Evolutionary conservation across 768 basidiomycete species (phyloP), one percentile per base, ranked within the genome.

Genomic region (Hericium alpestre): DNA sequence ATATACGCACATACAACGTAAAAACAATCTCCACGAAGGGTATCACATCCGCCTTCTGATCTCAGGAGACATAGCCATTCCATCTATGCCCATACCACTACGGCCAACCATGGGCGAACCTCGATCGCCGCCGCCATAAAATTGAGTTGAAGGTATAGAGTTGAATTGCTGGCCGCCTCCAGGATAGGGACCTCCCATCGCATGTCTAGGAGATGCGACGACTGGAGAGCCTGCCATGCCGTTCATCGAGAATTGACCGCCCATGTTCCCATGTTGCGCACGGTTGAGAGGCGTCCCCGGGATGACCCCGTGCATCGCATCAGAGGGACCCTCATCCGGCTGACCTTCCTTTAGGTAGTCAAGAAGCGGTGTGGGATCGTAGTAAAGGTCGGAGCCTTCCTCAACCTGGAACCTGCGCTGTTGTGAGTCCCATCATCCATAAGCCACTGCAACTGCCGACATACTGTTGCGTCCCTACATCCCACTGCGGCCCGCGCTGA

Each of bases 401-500:
- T 91, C 89, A 2, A 89, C 83, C n/a, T 82, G 75, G 66, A 89
- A 91, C 62, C 88, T 91, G 58, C 38, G 25, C 32, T 9, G 32
- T 32, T 38, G 32, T 10, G n/a, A 47, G 27, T 22, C 8, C 32
- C 27, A 13, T 37, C 22, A 4, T 50, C 20, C 27, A 47, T 20
- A 12, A 46, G 6, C 27, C 38, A 11, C 20, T 12, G 2, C 10
- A 38, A 22, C 15, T 20, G 5, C 25, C 23, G 51, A 77, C 86
- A 63, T 63, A 91, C 90, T 87, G 84, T 67, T 92, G 89, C 13
- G 90, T 90, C 16, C 87, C 87, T 40, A 90, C 75, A 67, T 92
- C 90, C 89, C 89, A 92, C 64, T 90, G 89, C 3, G 90, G 90
- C 0, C 90, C 90, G 58, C 90, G 76, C 58, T 86, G 82, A 8